Percentiles rank a stretch among this genome's conserved stretches.
Conservation (phyloP, 805 yeast species). For the Candida tammaniensis region DNA sequence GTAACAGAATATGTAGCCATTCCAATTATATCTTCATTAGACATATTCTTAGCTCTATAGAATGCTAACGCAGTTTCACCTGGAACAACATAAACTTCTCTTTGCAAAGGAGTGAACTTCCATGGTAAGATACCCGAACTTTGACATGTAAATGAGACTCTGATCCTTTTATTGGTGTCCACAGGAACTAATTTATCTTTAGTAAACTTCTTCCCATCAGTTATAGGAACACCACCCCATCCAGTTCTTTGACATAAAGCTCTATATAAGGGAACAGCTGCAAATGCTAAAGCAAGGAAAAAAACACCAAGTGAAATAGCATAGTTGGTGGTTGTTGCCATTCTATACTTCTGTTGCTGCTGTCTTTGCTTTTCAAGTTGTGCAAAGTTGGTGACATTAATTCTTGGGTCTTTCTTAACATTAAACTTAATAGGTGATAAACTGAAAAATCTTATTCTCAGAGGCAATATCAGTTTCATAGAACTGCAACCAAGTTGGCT, state of each 20-base stretch:
- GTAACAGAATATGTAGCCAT: constrained; percentile 98
- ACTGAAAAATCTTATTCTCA: too few species aligned
- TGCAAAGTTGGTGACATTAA: too few species aligned
- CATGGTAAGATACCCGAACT: constrained; percentile 89
- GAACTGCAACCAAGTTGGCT: too few species aligned
- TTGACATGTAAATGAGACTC: constrained; percentile 87
- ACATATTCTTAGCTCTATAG: constrained; percentile 83
- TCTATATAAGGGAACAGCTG: constrained; percentile 90
- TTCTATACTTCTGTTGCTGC: constrained; percentile 30
- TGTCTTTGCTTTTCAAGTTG: constrained; percentile 22
- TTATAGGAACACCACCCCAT: constrained; percentile 92
- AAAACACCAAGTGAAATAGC: constrained; percentile 64
- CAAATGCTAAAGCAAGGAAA: constrained; percentile 76
- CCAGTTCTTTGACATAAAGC: constrained; percentile 94
- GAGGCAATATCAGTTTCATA: too few species aligned
- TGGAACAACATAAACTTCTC: constrained; percentile 88
- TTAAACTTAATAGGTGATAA: too few species aligned
- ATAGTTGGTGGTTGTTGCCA: constrained; percentile 61
- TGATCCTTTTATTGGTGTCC: constrained; percentile 74
- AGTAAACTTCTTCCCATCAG: constrained; percentile 76
- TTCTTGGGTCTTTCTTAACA: too few species aligned
- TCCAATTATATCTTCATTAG: constrained; percentile 90
- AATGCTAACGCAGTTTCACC: constrained; percentile 98
- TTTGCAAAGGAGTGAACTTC: constrained; percentile 91
- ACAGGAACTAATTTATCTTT: constrained; percentile 87